phyloP scores from a whole-genome alignment of 495 filamentous ascomycete genomes.

The Lasiosphaeris hirsuta region DNA sequence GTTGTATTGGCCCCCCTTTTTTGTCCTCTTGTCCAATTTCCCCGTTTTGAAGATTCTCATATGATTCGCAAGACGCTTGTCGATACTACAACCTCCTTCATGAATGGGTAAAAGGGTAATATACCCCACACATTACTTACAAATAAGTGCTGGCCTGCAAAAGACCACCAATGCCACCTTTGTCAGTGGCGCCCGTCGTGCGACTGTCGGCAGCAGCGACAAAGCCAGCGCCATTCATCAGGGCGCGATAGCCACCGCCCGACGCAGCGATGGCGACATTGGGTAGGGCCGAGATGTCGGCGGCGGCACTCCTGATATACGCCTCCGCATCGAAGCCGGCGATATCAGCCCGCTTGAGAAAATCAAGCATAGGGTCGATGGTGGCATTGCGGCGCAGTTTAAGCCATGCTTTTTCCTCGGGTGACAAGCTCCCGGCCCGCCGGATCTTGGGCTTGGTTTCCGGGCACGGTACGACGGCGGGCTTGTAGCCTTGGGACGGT shows the following conservation, averaged over 20 bases:
- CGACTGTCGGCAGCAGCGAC: conserved; percentile 81
- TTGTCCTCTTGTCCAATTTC: too few relatives aligned
- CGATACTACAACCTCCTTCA: too few relatives aligned
- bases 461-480: conserved; percentile 51
- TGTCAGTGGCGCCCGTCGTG: conserved; percentile 58
- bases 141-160: conserved; percentile 84
- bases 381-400: conserved; percentile 53
- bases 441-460: conserved; percentile 44
- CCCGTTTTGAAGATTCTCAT: too few relatives aligned
- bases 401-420: conserved; percentile 67
- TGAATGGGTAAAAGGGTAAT: too few relatives aligned
- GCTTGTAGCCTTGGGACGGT: conserved; percentile 55
- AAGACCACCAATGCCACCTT: conserved; percentile 77
- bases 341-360: conserved; percentile 71
- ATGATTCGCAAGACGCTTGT: too few relatives aligned
- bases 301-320: conserved; percentile 61
- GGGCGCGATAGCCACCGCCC: conserved; percentile 77
- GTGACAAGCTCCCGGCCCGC: conserved; percentile 55
- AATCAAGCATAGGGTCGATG: conserved; percentile 63
- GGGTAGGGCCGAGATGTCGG: conserved; percentile 59
- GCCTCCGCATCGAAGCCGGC: conserved; percentile 66
- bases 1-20: too few relatives aligned
- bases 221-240: conserved; percentile 86
- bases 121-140: not conserved
- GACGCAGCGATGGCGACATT: conserved; percentile 64